Conservation (phyloP, 306 rosid species). For the Macrotyloma uniflorum region DNA sequence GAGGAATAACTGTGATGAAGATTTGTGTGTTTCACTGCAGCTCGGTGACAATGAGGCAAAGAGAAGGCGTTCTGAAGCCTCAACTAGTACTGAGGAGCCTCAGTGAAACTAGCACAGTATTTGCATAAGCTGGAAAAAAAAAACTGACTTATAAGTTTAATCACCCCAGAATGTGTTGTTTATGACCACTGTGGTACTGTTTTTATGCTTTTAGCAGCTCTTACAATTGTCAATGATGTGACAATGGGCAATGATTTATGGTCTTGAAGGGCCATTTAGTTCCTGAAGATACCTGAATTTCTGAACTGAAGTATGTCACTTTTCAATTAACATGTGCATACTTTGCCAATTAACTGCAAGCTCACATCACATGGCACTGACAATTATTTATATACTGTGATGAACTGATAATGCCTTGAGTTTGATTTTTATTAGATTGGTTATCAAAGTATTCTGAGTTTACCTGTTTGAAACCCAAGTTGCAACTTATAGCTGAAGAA, state of each 20-base stretch:
- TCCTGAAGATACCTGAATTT: conserved; percentile 22
- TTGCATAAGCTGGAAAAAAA: conserved; percentile 36
- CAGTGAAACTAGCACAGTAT: conserved; percentile 45
- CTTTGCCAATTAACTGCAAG: conserved; percentile 2
- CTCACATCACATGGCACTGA: not conserved
- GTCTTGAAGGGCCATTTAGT: conserved; percentile 23
- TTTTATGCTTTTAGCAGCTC: conserved; percentile 39
- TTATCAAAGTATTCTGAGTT: no score
- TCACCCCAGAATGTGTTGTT: conserved; percentile 35
- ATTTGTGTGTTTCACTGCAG: conserved; percentile 81
- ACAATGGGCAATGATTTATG: conserved; percentile 1
- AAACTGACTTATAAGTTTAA: conserved; percentile 23
- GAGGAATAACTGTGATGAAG: conserved; percentile 72
- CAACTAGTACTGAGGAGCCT: conserved; percentile 70
- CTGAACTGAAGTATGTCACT: conserved; percentile 4
- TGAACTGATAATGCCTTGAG: conserved; percentile 8
- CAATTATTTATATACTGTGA: not conserved
- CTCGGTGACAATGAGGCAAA: conserved; percentile 93
- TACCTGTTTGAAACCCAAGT: no score
- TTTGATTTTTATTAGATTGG: no score
- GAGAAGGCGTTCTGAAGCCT: conserved; percentile 85
- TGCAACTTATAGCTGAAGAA: no score
- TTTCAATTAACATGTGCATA: not conserved
- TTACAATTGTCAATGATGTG: conserved; percentile 35
- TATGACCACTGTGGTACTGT: conserved; percentile 30